These are phyloP conservation scores for Allantophomopsis cytisporea DNA, from an alignment of 2,329 filamentous ascomycete species.

Conservation along the genomic window DNA sequence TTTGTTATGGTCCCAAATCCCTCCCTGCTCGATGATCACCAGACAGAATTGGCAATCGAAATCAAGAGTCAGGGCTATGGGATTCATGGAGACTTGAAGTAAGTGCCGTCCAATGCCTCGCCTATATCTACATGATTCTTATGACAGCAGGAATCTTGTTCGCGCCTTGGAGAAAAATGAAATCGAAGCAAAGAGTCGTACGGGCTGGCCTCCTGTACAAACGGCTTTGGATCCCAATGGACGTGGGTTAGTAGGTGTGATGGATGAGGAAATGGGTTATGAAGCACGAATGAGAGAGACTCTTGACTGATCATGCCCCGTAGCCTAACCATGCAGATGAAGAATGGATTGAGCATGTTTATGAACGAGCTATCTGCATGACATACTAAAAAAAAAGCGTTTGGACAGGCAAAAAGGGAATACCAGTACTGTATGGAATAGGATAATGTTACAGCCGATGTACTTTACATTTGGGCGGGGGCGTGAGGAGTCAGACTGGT, in stretches of 20 bases:
- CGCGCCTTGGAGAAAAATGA: not conserved
- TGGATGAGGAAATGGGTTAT: constrained; percentile 1
- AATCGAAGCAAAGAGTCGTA: not conserved
- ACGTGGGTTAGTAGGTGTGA: not conserved
- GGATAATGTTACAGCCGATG: too few species aligned
- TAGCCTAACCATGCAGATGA: too few species aligned
- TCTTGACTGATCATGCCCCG: not conserved
- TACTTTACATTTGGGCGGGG: too few species aligned
- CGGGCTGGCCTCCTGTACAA: not conserved
- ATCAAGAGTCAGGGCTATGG: constrained; percentile 65
- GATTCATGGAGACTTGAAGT: constrained; percentile 23
- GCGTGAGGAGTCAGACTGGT: too few species aligned
- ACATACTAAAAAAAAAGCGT: too few species aligned
- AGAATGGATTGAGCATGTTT: too few species aligned
- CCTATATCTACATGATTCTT: too few species aligned
- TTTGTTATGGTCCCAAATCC: constrained; percentile 87
- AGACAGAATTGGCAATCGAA: constrained; percentile 71
- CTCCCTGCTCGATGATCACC: constrained; percentile 75
- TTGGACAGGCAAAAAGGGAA: too few species aligned
- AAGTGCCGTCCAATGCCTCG: constrained; percentile 1
- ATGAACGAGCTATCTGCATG: too few species aligned
- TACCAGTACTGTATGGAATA: too few species aligned
- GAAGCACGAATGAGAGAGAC: not conserved
- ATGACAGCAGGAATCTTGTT: not conserved
- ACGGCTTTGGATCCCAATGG: not conserved